These are phyloP conservation scores for Gautieria morchelliformis DNA, from an alignment of 768 basidiomycete genomes.

Conservation along the genomic window DNA sequence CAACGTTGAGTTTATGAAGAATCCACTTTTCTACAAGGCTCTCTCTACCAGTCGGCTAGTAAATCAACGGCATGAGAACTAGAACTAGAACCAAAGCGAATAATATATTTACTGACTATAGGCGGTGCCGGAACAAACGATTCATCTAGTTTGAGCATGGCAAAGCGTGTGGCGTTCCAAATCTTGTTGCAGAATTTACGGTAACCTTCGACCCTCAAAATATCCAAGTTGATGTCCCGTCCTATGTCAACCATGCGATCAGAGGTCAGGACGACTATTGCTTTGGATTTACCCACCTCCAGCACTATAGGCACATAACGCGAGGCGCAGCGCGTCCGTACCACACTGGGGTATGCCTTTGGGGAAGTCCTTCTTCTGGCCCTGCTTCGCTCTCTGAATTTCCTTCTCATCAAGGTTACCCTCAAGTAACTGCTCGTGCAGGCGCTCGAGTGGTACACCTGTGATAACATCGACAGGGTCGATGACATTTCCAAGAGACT, in stretches of 20 bases:
- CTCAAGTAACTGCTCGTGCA: constrained; percentile 78
- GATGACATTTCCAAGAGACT: constrained; percentile 95
- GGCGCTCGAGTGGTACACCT: constrained; percentile 65
- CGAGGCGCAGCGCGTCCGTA: constrained; percentile 91
- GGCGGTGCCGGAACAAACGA: constrained; percentile 67
- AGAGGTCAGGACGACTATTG: background rate
- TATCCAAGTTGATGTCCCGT: constrained; percentile 95
- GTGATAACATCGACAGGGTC: constrained; percentile 94
- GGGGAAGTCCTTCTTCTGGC: constrained; percentile 98
- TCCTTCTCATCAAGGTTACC: constrained; percentile 94
- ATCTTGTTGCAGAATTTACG: constrained; percentile 99
- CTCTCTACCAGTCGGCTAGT: constrained; percentile 79
- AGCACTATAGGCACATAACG: constrained; percentile 87
- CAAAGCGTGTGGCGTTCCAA: constrained; percentile 98
- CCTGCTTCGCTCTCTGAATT: constrained; percentile 79
- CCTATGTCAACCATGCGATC: constrained; percentile 33
- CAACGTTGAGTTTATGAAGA: constrained; percentile 83
- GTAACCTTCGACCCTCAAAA: constrained; percentile 92
- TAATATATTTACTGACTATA: constrained; percentile 38
- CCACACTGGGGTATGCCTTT: constrained; percentile 99
- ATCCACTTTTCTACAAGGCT: constrained; percentile 93
- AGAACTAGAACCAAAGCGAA: constrained; percentile 1
- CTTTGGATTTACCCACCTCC: constrained; percentile 45
- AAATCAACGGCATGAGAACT: constrained; percentile 8
- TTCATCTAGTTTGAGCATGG: constrained; percentile 93